Conservation (phyloP, 2,329 filamentous ascomycete genomes). For the Colletotrichum brevisporum region DNA sequence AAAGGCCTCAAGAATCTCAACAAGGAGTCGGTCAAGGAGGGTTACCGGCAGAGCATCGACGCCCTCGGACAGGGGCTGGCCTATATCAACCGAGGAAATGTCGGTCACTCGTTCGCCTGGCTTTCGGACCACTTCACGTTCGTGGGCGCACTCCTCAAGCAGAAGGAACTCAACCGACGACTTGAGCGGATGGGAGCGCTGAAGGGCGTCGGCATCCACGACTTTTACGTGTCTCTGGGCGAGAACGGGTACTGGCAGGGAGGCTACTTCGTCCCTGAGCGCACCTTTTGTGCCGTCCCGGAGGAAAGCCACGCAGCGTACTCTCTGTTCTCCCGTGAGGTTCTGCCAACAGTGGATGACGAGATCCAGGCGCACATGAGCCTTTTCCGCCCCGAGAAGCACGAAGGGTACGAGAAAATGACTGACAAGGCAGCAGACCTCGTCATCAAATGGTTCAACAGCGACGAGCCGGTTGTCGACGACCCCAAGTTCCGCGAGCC, state of each 20-base stretch:
- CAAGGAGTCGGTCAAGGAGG: conserved; percentile 61
- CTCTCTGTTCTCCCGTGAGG: conserved; percentile 63
- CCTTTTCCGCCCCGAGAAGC: conserved; percentile 74
- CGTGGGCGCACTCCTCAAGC: conserved; percentile 82
- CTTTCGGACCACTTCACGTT: conserved; percentile 88
- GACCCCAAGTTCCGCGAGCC: conserved; percentile 60
- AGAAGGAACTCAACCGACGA: conserved; percentile 78
- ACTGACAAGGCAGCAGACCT: conserved; percentile 70
- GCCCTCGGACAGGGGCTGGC: conserved; percentile 67
- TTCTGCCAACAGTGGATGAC: conserved; percentile 76
- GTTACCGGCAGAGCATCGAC: conserved; percentile 64
- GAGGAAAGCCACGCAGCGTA: conserved; percentile 60
- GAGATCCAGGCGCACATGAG: conserved; percentile 81
- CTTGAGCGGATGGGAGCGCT: conserved; percentile 74
- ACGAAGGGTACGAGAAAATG: conserved; percentile 76
- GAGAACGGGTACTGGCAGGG: conserved; percentile 76
- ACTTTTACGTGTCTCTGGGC: conserved; percentile 84
- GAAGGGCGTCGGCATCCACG: conserved; percentile 76
- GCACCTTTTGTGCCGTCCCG: conserved; percentile 85
- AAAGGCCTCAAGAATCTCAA: conserved; percentile 62
- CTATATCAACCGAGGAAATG: conserved; percentile 70
- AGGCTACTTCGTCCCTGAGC: conserved; percentile 72
- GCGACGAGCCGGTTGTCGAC: conserved; percentile 60
- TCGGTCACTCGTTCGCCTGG: conserved; percentile 81
- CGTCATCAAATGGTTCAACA: conserved; percentile 70